These are phyloP conservation scores for Dothideomycetes sp. DNA, from an alignment of 2,329 filamentous ascomycete species.

Conservation along the genomic window DNA sequence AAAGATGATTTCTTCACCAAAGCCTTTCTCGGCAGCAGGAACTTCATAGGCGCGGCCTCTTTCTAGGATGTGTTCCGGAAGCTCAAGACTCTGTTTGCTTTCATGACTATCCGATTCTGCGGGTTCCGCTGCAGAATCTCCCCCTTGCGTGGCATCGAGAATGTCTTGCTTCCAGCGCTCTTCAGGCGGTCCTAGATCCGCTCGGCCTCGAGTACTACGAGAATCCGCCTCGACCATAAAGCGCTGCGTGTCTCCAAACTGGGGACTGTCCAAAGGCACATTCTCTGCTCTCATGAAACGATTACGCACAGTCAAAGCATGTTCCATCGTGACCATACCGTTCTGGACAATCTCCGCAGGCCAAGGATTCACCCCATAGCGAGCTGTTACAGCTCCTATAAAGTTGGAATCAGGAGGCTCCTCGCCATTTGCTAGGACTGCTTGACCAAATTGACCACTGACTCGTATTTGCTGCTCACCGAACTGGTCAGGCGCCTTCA, in stretches of 20 bases:
- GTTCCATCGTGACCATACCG: not conserved
- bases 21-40: slow-evolving; percentile 69
- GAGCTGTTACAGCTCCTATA: not conserved
- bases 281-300: slow-evolving; percentile 1
- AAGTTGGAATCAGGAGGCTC: not conserved
- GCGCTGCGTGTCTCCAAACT: not conserved
- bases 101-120: not conserved
- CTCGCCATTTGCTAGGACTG: slow-evolving; percentile 11
- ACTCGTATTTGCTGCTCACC: slow-evolving; percentile 22
- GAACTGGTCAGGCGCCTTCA: slow-evolving; percentile 27
- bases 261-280: not conserved
- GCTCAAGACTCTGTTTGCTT: slow-evolving; percentile 54
- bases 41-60: slow-evolving; percentile 72
- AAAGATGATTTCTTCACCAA: slow-evolving; percentile 81
- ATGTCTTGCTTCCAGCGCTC: slow-evolving; percentile 61
- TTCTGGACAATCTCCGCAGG: not conserved
- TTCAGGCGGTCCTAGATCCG: slow-evolving; percentile 23
- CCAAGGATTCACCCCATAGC: slow-evolving; percentile 29
- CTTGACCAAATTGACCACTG: slow-evolving; percentile 4
- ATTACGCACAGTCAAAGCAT: not conserved
- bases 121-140: not conserved
- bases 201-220: not conserved
- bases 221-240: slow-evolving; percentile 7
- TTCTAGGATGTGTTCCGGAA: slow-evolving; percentile 62
- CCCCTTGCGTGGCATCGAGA: slow-evolving; percentile 8